phyloP scores from a whole-genome alignment of 1,284 basidiomycete species.

The Ganoderma leucocontextum region DNA sequence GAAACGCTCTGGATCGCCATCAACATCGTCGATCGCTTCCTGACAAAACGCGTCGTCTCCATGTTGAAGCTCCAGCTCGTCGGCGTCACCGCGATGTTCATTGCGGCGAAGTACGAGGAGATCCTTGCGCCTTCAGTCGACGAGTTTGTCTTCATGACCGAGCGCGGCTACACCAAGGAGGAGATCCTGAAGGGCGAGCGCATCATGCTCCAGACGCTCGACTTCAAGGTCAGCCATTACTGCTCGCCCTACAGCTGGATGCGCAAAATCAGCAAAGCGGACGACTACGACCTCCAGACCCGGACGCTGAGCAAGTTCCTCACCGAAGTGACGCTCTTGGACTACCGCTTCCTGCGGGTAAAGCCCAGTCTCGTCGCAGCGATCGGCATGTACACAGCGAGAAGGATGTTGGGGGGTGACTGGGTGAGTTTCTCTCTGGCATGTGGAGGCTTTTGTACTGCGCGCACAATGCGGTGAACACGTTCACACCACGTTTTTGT shows the following conservation, averaged over 20 bases:
- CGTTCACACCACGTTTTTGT: constrained; percentile 37
- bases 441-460: constrained; percentile 27
- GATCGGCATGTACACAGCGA: constrained; percentile 95
- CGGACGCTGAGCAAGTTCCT: constrained; percentile 97
- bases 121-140: constrained; percentile 94
- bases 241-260: constrained; percentile 99
- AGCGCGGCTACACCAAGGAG: constrained; percentile 91
- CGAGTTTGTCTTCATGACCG: constrained; percentile 98
- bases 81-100: constrained; percentile 96
- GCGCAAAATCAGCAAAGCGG: constrained; percentile 97
- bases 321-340: constrained; percentile 95
- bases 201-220: constrained; percentile 93
- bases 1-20: constrained; percentile 99
- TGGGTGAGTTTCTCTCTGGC: constrained; percentile 76
- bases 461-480: constrained; percentile 36
- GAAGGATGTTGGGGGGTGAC: constrained; percentile 90
- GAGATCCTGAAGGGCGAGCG: constrained; percentile 98
- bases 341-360: constrained; percentile 92
- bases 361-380: constrained; percentile 97
- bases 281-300: constrained; percentile 99
- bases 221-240: constrained; percentile 96
- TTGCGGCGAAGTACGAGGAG: constrained; percentile 99
- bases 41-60: constrained; percentile 92
- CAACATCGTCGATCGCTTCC: constrained; percentile 98
- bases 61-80: constrained; percentile 97